Base-by-base conservation (phyloP, 176 grass and related monocot species). In the Urochloa ruziziensis region DNA sequence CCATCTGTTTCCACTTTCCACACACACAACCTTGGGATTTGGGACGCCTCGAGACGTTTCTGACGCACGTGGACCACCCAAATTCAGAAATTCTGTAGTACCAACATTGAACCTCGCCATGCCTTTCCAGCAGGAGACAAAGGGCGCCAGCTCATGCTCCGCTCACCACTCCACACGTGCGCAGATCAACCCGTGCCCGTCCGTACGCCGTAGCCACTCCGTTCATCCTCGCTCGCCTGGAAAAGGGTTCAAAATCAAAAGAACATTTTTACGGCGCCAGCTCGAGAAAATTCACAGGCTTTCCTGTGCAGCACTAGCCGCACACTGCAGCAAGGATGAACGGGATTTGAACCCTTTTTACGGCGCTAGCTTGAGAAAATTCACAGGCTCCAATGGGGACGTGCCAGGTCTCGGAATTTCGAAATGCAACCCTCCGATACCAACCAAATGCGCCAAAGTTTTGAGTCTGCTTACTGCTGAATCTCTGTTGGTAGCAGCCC, bases 61-160 rank as follows among this genome's bases (percentile, higher is more conserved):
- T 68, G 62, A 44, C 19, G 54, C 39, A 63, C 57, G 65, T 70
- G 86, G 43, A 32, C 65, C 80, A 83, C 46, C 18, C 21, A 5
- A 65, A 58, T 56, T 56, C 19, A 21, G n/a, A 61, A 28, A 61
- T n/a, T 63, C 77, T 33, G 67, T 10, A 64, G n/a, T n/a, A n/a
- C n/a, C 34, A 49, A 33, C 10, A 49, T 25, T 33, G 65, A 72
- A 35, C 80, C 74, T 56, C 52, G 52, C 62, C 23, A 62, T 57
- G 69, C 66, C 91, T 68, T 77, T 70, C 70, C 75, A 77, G 47
- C 14, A 82, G 68, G 79, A 74, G 70, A 86, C 71, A 82, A 69
- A 23, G 12, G 60, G 21, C 23, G 33, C 86, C 80, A 88, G 80
- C 86, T 72, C 80, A 88, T 56, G 80, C 80, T 78, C 74, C 19